These are phyloP conservation scores for Mucor piriformis DNA, from an alignment of 371 early-diverging fungal genomes.

Conservation along the genomic window DNA sequence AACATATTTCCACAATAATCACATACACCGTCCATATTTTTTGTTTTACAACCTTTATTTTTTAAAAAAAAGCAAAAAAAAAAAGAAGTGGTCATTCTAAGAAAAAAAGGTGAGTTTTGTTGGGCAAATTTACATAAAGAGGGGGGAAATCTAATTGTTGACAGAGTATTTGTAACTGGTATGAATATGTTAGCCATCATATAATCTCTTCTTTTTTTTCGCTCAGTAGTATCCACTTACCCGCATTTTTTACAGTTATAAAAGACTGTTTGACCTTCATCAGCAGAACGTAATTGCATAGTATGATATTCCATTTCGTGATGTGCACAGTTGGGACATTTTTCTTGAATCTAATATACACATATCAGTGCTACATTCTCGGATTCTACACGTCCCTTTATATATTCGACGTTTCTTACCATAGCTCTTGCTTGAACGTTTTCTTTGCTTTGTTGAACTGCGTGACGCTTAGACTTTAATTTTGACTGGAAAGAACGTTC, in stretches of 20 bases:
- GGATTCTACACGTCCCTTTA: neutral
- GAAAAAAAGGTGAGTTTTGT: neutral
- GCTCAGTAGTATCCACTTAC: too few relatives aligned
- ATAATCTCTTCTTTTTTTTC: too few relatives aligned
- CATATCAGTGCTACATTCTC: neutral
- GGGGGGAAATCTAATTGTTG: constrained; percentile 34
- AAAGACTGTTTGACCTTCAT: constrained; percentile 99
- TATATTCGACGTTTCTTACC: constrained; percentile 44
- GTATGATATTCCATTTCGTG: constrained; percentile 98
- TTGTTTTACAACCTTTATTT: neutral
- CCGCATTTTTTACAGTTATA: constrained; percentile 98
- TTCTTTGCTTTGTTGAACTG: constrained; percentile 66
- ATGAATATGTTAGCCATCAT: neutral
- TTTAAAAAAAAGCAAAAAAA: neutral
- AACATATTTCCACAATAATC: constrained; percentile 15
- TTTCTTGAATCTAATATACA: constrained; percentile 66
- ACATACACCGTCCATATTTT: constrained; percentile 11
- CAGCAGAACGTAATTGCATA: constrained; percentile 98
- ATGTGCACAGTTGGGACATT: constrained; percentile 94
- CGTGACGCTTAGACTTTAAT: constrained; percentile 70
- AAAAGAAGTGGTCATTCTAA: neutral
- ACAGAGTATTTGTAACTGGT: constrained; percentile 52
- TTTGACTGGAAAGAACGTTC: constrained; percentile 81
- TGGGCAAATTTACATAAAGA: constrained; percentile 6
- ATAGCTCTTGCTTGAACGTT: constrained; percentile 69